phyloP scores from a whole-genome alignment of 1,139 yeast genomes.

The Yamadazyma siamensis region DNA sequence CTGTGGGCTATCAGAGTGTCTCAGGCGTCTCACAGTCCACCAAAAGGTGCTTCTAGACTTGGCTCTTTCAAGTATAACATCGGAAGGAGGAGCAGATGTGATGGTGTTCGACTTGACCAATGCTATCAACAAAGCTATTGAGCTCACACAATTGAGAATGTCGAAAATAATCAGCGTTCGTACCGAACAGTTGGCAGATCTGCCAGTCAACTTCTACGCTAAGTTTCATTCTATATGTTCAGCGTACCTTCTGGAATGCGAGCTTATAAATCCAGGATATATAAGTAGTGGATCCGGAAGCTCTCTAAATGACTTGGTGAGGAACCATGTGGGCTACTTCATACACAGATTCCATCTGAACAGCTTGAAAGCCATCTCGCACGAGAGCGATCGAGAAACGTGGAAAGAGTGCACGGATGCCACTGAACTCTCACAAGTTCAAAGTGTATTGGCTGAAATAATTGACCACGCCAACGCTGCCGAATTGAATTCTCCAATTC shows the following conservation, averaged over 20 bases:
- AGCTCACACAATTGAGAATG: conserved; percentile 70
- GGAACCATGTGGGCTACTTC: conserved; percentile 64
- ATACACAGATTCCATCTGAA: conserved; percentile 55
- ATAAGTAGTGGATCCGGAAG: conserved; percentile 49
- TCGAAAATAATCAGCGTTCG: conserved; percentile 78
- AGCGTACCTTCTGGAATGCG: conserved; percentile 79
- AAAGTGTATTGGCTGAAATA: conserved; percentile 52
- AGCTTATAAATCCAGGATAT: conserved; percentile 73
- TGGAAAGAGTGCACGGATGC: conserved; percentile 66
- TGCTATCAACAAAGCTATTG: conserved; percentile 63
- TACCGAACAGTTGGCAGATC: conserved; percentile 62
- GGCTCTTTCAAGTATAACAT: conserved; percentile 54
- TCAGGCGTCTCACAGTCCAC: conserved; percentile 71
- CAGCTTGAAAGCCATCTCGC: conserved; percentile 42
- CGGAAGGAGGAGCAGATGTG: conserved; percentile 29
- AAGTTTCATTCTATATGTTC: conserved; percentile 65
- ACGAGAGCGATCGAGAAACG: conserved; percentile 59
- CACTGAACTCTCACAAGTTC: conserved; percentile 37
- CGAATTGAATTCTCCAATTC: no score
- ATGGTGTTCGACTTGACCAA: conserved; percentile 64
- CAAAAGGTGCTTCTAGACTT: conserved; percentile 76
- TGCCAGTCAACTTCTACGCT: conserved; percentile 55
- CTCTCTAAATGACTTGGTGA: conserved; percentile 61
- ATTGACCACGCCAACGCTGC: conserved; percentile 48
- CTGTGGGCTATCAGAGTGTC: conserved; percentile 64